A percentile compares a stretch with the other conserved stretches of the same genome.
Evolutionary conservation across 768 basidiomycete species (phyloP).

Genomic region (Calocera cornea): DNA sequence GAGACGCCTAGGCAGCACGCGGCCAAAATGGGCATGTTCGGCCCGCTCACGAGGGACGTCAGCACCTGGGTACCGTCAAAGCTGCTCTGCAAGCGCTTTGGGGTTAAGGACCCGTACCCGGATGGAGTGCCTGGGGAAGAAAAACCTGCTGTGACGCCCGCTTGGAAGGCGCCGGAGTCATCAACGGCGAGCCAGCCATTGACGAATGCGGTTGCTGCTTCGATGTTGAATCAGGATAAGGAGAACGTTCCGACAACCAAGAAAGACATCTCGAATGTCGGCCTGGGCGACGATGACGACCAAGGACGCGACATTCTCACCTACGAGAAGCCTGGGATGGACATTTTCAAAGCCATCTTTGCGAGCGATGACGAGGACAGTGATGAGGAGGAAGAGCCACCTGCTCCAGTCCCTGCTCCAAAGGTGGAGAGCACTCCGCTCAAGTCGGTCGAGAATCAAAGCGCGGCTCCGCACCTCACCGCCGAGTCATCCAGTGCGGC

Average conservation of each 20-base stretch:
- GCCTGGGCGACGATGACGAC: conserved; percentile 80
- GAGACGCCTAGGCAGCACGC: conserved; percentile 69
- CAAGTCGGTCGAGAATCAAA: neutral
- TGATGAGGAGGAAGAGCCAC: conserved; percentile 46
- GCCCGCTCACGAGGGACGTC: conserved; percentile 65
- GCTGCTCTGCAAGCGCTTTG: conserved; percentile 85
- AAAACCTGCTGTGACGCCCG: conserved; percentile 12
- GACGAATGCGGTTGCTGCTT: conserved; percentile 7
- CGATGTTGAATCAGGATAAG: neutral
- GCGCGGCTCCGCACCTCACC: neutral
- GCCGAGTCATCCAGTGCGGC: neutral
- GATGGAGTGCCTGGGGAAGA: conserved; percentile 25
- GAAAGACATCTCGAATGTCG: conserved; percentile 62
- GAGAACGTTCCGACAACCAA: conserved; percentile 10
- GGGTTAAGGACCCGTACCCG: conserved; percentile 75
- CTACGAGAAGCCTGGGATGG: conserved; percentile 75
- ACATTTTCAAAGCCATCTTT: conserved; percentile 96
- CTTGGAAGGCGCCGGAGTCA: conserved; percentile 21
- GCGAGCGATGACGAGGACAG: conserved; percentile 86
- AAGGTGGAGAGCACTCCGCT: conserved; percentile 2
- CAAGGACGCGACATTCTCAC: conserved; percentile 81
- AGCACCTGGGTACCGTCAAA: conserved; percentile 67
- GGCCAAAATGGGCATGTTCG: conserved; percentile 79
- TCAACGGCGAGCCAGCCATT: conserved; percentile 13
- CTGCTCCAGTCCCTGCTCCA: conserved; percentile 18